Percentiles rank a stretch among this genome's conserved stretches.
Conservation (phyloP, 208 protist species). For the Tritrichomonas foetus region DNA sequence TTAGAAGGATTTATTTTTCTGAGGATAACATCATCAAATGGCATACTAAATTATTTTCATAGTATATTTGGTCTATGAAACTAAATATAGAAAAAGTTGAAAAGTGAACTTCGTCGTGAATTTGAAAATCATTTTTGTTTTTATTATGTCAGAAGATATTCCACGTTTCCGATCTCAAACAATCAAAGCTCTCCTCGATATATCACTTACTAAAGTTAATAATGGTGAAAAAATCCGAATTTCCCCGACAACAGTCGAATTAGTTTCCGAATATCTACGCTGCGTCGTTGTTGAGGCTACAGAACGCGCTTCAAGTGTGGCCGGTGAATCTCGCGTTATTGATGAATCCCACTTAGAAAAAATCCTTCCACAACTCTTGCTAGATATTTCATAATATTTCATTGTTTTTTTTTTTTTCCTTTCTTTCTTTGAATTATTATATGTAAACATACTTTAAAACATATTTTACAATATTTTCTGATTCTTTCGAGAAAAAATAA, state of each 20-base stretch:
- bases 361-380: not conserved
- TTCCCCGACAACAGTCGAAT: not conserved
- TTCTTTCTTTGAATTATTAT: no score
- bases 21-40: no score
- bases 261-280: conserved; percentile 11
- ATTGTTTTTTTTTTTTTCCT: no score
- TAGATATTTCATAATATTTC: not conserved
- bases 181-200: not conserved
- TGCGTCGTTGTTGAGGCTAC: conserved; percentile 31
- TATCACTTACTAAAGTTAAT: not conserved
- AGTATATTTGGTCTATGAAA: no score
- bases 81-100: no score
- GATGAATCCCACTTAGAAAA: conserved; percentile 24
- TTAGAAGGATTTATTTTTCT: no score
- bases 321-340: not conserved
- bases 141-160: not conserved
- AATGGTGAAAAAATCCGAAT: not conserved
- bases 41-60: no score
- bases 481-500: no score
- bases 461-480: no score
- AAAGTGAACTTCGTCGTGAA: no score
- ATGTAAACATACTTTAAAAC: no score
- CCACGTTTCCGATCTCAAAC: not conserved
- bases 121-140: no score
- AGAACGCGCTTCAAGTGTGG: not conserved